Evolutionary conservation across 768 basidiomycete species (phyloP), one percentile per base, ranked within the genome.

Genomic region (Collybiopsis confluens): DNA sequence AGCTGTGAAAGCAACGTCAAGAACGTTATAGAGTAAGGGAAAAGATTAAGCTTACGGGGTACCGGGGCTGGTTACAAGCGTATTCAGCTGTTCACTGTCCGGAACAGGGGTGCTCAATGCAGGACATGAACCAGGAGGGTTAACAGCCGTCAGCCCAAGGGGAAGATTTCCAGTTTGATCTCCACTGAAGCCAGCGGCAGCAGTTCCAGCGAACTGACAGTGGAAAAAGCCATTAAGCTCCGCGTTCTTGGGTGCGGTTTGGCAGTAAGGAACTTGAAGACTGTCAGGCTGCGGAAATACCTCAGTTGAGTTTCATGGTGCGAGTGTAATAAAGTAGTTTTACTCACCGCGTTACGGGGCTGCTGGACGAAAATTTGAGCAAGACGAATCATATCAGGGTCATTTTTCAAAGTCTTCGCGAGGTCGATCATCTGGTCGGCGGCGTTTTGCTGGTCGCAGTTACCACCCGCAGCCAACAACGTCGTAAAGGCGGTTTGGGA

Each of bases 221-320:
- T 82, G 81, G 69, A 77, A 82, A 26, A 79, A 68, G 7, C 81
- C 80, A 46, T 75, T 69, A 15, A 84, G 73, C 62, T 83, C 78
- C 0, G 67, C 21, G 56, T 83, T 82, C 54, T 63, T 64, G 16
- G 80, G 79, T 1, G 79, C 73, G 18, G 68, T 59, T 58, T 82
- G 75, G 64, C 81, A 84, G 67, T 81, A 83, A 1, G 65, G 76
- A 3, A 80, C 70, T 37, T 70, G 71, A 48, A 66, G 61, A 8
- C 73, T 73, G 42, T 67, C 65, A n/a, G 78, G 78, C 73, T 78
- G 38, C 11, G 41, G 51, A 21, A 13, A 51, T 46, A 51, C 15
- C 33, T 2, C n/a, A n/a, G n/a, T n/a, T n/a, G n/a, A n/a, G 7
- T 27, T 23, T 15, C 8, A 7, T 20, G 30, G 21, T 8, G 49